Conservation (phyloP, 148 eudicot species). For the Amaranthus cruentus region DNA sequence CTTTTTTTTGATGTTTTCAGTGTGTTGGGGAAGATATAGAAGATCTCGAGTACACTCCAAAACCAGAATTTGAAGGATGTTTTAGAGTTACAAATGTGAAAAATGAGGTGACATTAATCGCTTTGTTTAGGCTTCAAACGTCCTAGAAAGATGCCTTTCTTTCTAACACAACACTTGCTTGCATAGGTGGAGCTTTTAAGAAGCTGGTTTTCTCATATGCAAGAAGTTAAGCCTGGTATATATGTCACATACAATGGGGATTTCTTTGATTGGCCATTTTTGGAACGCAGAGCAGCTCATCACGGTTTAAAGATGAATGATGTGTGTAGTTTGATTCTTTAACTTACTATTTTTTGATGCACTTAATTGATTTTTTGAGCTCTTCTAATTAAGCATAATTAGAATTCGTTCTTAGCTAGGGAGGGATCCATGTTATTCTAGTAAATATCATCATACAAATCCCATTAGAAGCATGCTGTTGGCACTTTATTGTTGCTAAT, state of each 20-base stretch:
- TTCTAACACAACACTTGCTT: constrained; percentile 18
- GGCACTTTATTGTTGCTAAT: background rate
- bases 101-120: constrained; percentile 58
- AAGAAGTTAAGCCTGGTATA: constrained; percentile 88
- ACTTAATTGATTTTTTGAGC: background rate
- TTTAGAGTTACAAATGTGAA: constrained; percentile 82
- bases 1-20: constrained; percentile 34
- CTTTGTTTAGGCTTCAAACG: constrained; percentile 3
- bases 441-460: too few species aligned
- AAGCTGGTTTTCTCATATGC: constrained; percentile 90
- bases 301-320: constrained; percentile 85
- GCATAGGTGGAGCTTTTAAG: constrained; percentile 73
- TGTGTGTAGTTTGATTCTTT: constrained; percentile 40
- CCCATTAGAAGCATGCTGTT: too few species aligned
- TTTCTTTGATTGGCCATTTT: constrained; percentile 98
- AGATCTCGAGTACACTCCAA: constrained; percentile 93
- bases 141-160: background rate
- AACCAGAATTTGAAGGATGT: constrained; percentile 92
- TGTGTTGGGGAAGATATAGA: constrained; percentile 97
- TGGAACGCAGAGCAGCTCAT: constrained; percentile 84
- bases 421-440: constrained; percentile 6
- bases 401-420: background rate
- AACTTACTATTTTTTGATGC: constrained; percentile 4
- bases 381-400: too few species aligned
- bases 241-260: constrained; percentile 99